These are phyloP conservation scores for Agaricus subrufescens DNA, from an alignment of 768 basidiomycete species.

Conservation along the genomic window DNA sequence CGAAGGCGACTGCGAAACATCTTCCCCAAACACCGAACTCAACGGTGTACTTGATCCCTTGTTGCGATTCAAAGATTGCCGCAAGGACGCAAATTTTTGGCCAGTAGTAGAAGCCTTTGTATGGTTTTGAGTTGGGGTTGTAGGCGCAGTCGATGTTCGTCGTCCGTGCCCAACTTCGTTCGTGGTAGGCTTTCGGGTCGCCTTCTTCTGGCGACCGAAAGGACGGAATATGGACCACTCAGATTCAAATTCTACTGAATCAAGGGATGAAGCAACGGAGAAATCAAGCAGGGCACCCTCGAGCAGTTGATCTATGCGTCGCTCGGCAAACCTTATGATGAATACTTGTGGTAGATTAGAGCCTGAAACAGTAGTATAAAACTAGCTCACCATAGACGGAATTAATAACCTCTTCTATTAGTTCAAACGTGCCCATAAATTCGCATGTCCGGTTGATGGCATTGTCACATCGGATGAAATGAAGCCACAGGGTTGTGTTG, in stretches of 20 bases:
- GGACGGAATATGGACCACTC: slow-evolving; percentile 92
- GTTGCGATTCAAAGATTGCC: slow-evolving; percentile 53
- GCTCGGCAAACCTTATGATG: slow-evolving; percentile 89
- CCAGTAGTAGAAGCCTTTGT: slow-evolving; percentile 25
- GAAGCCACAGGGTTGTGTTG: slow-evolving; percentile 86
- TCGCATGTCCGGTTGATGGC: slow-evolving; percentile 78
- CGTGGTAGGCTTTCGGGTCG: slow-evolving; percentile 11
- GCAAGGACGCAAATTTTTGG: slow-evolving; percentile 60
- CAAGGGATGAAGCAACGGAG: slow-evolving; percentile 62
- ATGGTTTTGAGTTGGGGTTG: slow-evolving; percentile 43
- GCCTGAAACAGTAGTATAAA: no score
- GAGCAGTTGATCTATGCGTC: slow-evolving; percentile 80
- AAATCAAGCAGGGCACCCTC: slow-evolving; percentile 83
- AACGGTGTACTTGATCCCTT: slow-evolving; percentile 40
- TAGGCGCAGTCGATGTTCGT: slow-evolving; percentile 40
- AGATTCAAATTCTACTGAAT: slow-evolving; percentile 87
- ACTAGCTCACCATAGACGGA: slow-evolving; percentile 80
- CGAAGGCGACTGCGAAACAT: slow-evolving; percentile 34
- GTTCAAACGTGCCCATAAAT: slow-evolving; percentile 74
- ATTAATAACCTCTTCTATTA: slow-evolving; percentile 90
- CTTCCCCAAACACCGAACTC: slow-evolving; percentile 43
- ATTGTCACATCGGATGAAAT: slow-evolving; percentile 84
- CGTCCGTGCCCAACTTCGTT: not conserved
- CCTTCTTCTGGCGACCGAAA: slow-evolving; percentile 59
- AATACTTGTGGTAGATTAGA: slow-evolving; percentile 56